Percentiles rank a stretch among this genome's conserved stretches.
Evolutionary conservation across 139 green algal species (phyloP).

Genomic region (Chlorella sp.): DNA sequence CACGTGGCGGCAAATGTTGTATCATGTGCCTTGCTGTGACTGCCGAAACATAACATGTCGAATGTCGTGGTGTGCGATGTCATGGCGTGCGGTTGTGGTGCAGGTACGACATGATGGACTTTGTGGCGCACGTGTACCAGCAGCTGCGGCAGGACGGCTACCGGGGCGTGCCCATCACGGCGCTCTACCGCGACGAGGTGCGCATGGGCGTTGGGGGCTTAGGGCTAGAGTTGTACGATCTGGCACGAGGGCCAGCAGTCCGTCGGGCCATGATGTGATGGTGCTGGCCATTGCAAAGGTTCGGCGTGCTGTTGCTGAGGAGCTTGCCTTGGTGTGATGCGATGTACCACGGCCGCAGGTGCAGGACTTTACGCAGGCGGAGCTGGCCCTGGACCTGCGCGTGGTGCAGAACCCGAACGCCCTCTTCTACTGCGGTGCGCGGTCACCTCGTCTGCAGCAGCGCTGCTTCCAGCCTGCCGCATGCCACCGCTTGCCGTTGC

Average conservation of each 20-base stretch:
- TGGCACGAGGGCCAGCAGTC: too few species aligned
- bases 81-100: background rate
- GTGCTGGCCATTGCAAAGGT: too few species aligned
- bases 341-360: too few species aligned
- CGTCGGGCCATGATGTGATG: too few species aligned
- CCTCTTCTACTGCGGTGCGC: slow-evolving; percentile 72
- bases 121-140: slow-evolving; percentile 59
- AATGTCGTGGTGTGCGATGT: background rate
- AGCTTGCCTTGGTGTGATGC: too few species aligned
- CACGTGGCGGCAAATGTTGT: background rate
- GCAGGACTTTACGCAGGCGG: slow-evolving; percentile 75
- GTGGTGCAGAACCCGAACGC: slow-evolving; percentile 31
- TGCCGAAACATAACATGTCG: background rate
- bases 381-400: slow-evolving; percentile 69
- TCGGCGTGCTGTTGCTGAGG: too few species aligned
- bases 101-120: slow-evolving; percentile 51
- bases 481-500: too few species aligned
- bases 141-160: slow-evolving; percentile 42
- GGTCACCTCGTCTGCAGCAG: too few species aligned
- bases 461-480: too few species aligned
- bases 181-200: slow-evolving; percentile 75
- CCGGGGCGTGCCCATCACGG: slow-evolving; percentile 47
- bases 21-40: background rate
- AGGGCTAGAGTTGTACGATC: too few species aligned
- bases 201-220: background rate